Evolutionary conservation across 441 rosid species (phyloP), one percentile per base, ranked within the genome.

Genomic region (Omphalea diandra): DNA sequence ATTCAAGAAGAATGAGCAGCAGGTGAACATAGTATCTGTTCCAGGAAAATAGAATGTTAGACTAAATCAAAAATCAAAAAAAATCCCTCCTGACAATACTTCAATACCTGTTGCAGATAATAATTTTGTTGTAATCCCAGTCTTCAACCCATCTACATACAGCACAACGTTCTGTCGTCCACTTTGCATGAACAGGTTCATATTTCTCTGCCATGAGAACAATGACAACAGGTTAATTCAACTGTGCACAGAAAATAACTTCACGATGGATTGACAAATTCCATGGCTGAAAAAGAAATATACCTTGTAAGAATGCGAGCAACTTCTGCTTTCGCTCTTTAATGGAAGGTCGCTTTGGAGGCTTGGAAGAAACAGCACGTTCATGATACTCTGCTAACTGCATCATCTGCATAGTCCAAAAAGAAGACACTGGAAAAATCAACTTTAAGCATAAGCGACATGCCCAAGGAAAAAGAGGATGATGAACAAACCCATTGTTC

Each of bases 91-190:
- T 12, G 36, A 55, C 31, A 49, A 59, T 40, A 43, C 69, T 57
- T 54, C 62, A 72, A 71, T 75, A 96, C 99, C 97, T 90, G 84
- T 87, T 95, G 87, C 99, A 95, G 72, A 95, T 93, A 53, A 95
- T 91, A 76, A 95, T 95, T 78, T 95, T 95, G 86, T 93, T 95
- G 84, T 93, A 90, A 86, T 95, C 99, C 99, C 99, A 95, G 80
- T 93, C 99, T 85, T 95, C 99, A 77, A 93, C 97, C 99, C 98
- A 95, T 88, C 99, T 84, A 77, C 99, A 96, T 53, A 91, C 94
- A 69, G 97, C 98, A 83, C 98, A 96, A 63, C 98, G 90, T 79
- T 93, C 99, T 11, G 99, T 93, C 58, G 99, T 96, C 99, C 99
- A 96, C 80, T 89, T 95, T 33, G 85, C 88, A 75, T 79, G 60